Evolutionary conservation across 2,329 filamentous ascomycete species (phyloP).

Genomic region (Aspergillus puulaauensis): DNA sequence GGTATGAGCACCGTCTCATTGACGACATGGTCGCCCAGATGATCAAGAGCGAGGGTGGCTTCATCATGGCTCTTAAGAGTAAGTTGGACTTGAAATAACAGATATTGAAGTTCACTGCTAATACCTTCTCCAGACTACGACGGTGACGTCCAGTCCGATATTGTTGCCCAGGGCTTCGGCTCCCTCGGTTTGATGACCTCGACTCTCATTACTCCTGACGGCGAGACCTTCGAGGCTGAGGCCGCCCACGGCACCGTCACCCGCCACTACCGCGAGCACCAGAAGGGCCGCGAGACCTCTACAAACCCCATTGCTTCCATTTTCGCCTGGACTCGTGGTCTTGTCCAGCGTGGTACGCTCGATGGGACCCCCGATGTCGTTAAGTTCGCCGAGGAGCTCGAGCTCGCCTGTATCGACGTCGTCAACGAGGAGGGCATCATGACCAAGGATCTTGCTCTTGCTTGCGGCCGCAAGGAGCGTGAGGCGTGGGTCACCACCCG

Average conservation of each 20-base stretch:
- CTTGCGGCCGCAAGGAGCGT: constrained; percentile 82
- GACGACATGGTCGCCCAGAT: constrained; percentile 99
- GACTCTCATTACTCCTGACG: constrained; percentile 92
- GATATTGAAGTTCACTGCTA: background rate
- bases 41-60: constrained; percentile 97
- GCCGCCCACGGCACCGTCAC: constrained; percentile 98
- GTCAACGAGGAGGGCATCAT: constrained; percentile 94
- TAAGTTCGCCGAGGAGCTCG: constrained; percentile 85
- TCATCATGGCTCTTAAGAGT: constrained; percentile 99
- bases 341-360: constrained; percentile 88
- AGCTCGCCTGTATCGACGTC: constrained; percentile 90
- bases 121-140: constrained; percentile 73
- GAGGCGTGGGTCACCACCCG: constrained; percentile 86
- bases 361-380: constrained; percentile 91
- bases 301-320: constrained; percentile 99
- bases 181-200: constrained; percentile 98
- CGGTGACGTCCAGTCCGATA: constrained; percentile 97
- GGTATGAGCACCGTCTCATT: constrained; percentile 99
- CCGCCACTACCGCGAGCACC: constrained; percentile 97
- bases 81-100: constrained; percentile 32
- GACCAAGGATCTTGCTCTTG: constrained; percentile 98
- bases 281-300: constrained; percentile 94
- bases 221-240: constrained; percentile 96
- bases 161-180: constrained; percentile 96
- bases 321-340: constrained; percentile 96